Evolutionary conservation across 352 stramenopile genomes (phyloP).

Genomic region (Pythium dissotocum): DNA sequence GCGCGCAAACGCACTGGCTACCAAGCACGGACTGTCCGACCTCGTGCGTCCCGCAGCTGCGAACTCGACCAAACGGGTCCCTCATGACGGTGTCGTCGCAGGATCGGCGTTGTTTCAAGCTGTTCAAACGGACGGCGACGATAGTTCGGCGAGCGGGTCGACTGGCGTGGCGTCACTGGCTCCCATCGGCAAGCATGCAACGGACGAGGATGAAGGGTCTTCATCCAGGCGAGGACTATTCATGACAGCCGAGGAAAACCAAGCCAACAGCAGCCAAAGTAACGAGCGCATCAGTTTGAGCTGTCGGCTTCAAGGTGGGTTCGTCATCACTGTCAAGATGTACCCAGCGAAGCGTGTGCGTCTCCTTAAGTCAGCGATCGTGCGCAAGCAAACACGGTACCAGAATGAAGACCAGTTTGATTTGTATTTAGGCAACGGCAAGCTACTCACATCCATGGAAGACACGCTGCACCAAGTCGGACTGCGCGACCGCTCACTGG

Average conservation of each 20-base stretch:
- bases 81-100: not conserved
- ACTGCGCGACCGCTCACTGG: slow-evolving; percentile 40
- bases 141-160: not conserved
- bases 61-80: not conserved
- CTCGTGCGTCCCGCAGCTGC: slow-evolving; percentile 31
- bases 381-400: slow-evolving; percentile 48
- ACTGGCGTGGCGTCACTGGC: not conserved
- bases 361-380: slow-evolving; percentile 52
- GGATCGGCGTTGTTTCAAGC: not conserved
- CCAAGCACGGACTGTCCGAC: slow-evolving; percentile 44
- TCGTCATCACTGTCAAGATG: slow-evolving; percentile 42
- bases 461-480: slow-evolving; percentile 37
- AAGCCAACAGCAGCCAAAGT: not conserved
- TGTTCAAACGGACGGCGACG: not conserved
- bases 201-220: slow-evolving; percentile 5
- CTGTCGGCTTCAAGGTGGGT: slow-evolving; percentile 55
- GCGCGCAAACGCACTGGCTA: slow-evolving; percentile 47
- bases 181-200: not conserved
- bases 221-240: not conserved
- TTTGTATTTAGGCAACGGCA: slow-evolving; percentile 44
- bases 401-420: slow-evolving; percentile 52
- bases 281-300: slow-evolving; percentile 43
- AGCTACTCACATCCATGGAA: slow-evolving; percentile 37
- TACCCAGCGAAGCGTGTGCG: slow-evolving; percentile 48
- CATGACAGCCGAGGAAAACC: not conserved